These are phyloP conservation scores for Asterella californica DNA, from an alignment of 225 moss, liverwort and hornwort genomes.

Conservation along the genomic window DNA sequence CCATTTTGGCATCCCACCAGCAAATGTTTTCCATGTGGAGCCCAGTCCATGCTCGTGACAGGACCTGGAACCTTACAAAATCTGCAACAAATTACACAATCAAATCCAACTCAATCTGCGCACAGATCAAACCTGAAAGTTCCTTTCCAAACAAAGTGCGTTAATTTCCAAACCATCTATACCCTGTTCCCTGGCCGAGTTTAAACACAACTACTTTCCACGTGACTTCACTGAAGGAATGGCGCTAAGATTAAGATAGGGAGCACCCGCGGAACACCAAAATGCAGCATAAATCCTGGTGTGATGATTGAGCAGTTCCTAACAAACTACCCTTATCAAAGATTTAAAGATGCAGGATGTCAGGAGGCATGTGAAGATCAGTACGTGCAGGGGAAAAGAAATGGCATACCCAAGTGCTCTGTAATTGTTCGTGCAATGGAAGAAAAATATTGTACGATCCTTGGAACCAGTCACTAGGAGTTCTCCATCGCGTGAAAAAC, in stretches of 20 bases:
- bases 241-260: no score
- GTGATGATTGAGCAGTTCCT: background rate
- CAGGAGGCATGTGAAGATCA: background rate
- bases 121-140: background rate
- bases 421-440: slow-evolving; percentile 61
- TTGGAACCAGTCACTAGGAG: slow-evolving; percentile 60
- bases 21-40: slow-evolving; percentile 59
- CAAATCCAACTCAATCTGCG: background rate
- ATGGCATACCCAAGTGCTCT: slow-evolving; percentile 66
- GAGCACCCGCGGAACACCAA: background rate
- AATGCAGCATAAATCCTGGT: background rate
- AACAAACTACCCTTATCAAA: background rate
- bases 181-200: no score
- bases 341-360: background rate
- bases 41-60: slow-evolving; percentile 89
- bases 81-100: slow-evolving; percentile 36
- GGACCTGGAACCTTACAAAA: slow-evolving; percentile 63
- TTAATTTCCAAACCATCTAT: no score
- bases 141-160: background rate
- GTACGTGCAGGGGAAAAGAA: background rate
- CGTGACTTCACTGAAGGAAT: no score
- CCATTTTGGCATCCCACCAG: slow-evolving; percentile 87
- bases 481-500: slow-evolving; percentile 65
- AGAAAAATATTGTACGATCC: slow-evolving; percentile 83
- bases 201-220: no score